Conservation (phyloP, 2,329 filamentous ascomycete genomes). For the Diaporthe batatas region DNA sequence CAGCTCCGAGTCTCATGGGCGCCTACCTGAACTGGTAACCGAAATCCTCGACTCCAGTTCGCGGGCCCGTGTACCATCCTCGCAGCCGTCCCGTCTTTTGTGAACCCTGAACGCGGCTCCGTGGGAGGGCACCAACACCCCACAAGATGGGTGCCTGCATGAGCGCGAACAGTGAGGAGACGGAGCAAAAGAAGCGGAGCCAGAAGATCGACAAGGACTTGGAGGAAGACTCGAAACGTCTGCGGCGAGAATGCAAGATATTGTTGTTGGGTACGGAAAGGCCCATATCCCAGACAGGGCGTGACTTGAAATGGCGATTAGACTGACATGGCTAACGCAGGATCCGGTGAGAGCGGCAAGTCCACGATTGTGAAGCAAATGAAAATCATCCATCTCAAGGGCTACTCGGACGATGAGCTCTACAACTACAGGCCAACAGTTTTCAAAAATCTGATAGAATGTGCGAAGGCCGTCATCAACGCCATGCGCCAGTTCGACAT, state of each 20-base stretch:
- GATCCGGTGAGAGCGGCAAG: conserved; percentile 98
- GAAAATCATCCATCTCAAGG: conserved; percentile 99
- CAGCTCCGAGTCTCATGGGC: conserved; percentile 38
- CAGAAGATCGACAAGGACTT: conserved; percentile 94
- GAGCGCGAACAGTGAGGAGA: conserved; percentile 88
- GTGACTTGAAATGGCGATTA: background rate
- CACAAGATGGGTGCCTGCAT: conserved; percentile 90
- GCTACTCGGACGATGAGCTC: conserved; percentile 94
- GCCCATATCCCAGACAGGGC: background rate
- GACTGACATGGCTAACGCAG: conserved; percentile 62
- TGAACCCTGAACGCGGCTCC: conserved; percentile 42
- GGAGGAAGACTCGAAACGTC: conserved; percentile 92
- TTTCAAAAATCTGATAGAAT: conserved; percentile 98
- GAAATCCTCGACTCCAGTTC: conserved; percentile 30
- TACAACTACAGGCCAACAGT: conserved; percentile 95
- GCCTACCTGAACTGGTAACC: conserved; percentile 32
- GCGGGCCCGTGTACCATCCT: conserved; percentile 31
- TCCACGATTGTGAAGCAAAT: conserved; percentile 99
- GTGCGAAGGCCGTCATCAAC: conserved; percentile 90
- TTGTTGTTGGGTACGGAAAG: conserved; percentile 83
- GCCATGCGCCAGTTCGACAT: conserved; percentile 95
- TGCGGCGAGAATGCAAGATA: conserved; percentile 99
- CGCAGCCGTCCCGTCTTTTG: conserved; percentile 25
- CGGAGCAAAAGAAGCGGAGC: conserved; percentile 94
- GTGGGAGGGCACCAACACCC: conserved; percentile 37